A percentile compares a stretch with the other conserved stretches of the same genome.
Evolutionary conservation across 495 filamentous ascomycete species (phyloP).

Genomic region (Xanthoparmelia taractica): DNA sequence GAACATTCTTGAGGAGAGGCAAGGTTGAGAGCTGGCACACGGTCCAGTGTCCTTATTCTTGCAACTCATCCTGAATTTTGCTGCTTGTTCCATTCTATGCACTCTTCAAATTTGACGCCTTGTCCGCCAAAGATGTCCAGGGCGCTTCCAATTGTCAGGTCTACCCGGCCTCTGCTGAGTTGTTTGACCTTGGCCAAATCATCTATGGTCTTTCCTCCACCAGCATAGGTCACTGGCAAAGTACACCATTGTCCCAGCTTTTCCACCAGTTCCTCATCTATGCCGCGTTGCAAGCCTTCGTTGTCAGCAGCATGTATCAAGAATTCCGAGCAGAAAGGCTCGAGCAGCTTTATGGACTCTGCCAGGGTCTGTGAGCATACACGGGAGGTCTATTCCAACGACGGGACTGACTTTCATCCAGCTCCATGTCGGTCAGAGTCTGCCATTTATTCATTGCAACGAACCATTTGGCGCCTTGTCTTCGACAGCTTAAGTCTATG

Average conservation of each 20-base stretch:
- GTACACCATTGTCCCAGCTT: conserved; percentile 74
- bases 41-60: neutral
- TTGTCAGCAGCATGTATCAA: conserved; percentile 98
- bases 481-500: conserved; percentile 86
- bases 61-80: conserved; percentile 1
- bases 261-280: conserved; percentile 77
- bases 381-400: neutral
- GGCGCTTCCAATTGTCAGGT: conserved; percentile 93
- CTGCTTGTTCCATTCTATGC: conserved; percentile 74
- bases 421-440: conserved; percentile 90
- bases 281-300: conserved; percentile 82
- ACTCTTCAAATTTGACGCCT: conserved; percentile 78
- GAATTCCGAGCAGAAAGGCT: conserved; percentile 91
- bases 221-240: conserved; percentile 92
- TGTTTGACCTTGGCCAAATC: conserved; percentile 73
- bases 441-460: conserved; percentile 99
- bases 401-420: conserved; percentile 58
- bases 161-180: conserved; percentile 72
- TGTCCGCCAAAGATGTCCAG: conserved; percentile 90
- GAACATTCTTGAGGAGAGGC: neutral
- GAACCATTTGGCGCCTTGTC: conserved; percentile 66
- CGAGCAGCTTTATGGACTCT: conserved; percentile 56
- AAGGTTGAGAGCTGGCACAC: neutral
- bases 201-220: conserved; percentile 70
- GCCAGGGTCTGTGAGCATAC: neutral